These are phyloP conservation scores for Magnolia officinalis DNA, from an alignment of 164 flowering plant species.

Conservation along the genomic window DNA sequence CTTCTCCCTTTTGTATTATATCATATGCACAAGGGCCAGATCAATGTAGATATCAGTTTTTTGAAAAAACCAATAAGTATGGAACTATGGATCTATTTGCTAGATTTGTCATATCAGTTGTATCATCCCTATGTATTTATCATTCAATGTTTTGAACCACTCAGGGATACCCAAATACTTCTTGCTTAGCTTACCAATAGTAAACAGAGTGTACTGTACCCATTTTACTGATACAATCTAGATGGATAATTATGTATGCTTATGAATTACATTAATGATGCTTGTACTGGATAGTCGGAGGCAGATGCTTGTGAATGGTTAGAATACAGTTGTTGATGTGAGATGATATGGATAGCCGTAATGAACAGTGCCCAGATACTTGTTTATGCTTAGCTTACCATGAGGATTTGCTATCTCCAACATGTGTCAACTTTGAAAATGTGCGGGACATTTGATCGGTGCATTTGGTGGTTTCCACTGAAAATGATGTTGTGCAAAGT, in stretches of 20 bases:
- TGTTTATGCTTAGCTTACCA: background rate
- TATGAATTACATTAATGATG: too few relatives aligned
- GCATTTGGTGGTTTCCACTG: background rate
- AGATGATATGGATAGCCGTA: background rate
- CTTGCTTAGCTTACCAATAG: background rate
- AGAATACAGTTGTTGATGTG: background rate
- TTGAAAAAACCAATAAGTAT: background rate
- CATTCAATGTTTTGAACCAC: background rate
- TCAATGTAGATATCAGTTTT: background rate
- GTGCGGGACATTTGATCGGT: background rate
- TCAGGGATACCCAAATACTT: background rate
- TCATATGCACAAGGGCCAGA: background rate
- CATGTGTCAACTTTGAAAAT: background rate
- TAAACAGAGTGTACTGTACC: background rate
- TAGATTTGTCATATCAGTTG: background rate
- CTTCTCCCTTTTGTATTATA: background rate
- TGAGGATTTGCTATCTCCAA: background rate
- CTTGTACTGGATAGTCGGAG: too few relatives aligned
- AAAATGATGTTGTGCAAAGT: too few relatives aligned
- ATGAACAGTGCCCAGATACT: background rate
- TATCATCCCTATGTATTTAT: background rate
- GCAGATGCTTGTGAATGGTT: background rate
- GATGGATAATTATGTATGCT: background rate
- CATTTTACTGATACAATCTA: background rate
- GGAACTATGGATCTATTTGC: background rate